phyloP scores from a whole-genome alignment of 129 eudicot genomes.

The Flaveria robusta region DNA sequence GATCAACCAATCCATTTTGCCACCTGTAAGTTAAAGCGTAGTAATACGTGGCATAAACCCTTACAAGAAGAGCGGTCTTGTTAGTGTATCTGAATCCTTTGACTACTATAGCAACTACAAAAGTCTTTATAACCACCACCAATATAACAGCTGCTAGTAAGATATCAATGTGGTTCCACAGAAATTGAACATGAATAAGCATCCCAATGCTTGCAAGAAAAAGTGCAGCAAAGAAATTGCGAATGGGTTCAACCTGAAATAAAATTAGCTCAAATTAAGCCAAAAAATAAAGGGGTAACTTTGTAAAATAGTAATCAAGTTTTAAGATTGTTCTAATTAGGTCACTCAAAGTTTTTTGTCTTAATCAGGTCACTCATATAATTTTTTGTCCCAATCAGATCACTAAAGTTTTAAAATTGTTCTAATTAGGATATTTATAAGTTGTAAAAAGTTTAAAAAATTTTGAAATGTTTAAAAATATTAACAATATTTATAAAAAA shows the following conservation, averaged over 20 bases:
- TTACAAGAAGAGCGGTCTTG: slow-evolving; percentile 88
- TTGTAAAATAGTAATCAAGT: too few relatives aligned
- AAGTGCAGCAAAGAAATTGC: slow-evolving; percentile 96
- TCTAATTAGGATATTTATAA: too few relatives aligned
- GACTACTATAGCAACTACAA: slow-evolving; percentile 74
- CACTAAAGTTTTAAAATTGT: too few relatives aligned
- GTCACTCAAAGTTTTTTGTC: too few relatives aligned
- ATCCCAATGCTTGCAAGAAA: slow-evolving; percentile 94
- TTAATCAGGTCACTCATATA: too few relatives aligned
- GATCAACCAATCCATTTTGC: not conserved
- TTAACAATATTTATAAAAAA: too few relatives aligned
- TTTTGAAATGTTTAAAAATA: too few relatives aligned
- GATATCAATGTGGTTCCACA: slow-evolving; percentile 93
- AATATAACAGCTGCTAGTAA: slow-evolving; percentile 82
- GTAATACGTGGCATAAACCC: slow-evolving; percentile 29
- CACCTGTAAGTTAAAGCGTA: not conserved
- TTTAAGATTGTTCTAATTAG: too few relatives aligned
- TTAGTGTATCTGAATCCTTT: slow-evolving; percentile 86
- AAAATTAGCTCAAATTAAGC: slow-evolving; percentile 23
- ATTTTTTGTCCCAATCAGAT: too few relatives aligned
- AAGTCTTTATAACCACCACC: slow-evolving; percentile 73
- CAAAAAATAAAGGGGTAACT: not conserved
- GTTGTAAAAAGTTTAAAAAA: too few relatives aligned
- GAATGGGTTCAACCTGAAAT: slow-evolving; percentile 87
- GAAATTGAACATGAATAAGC: slow-evolving; percentile 92